Percentiles rank a stretch among this genome's conserved stretches.
These are phyloP conservation scores for Ceratorhiza oryzae-sativae DNA, from an alignment of 1,284 basidiomycete species.

Conservation along the genomic window DNA sequence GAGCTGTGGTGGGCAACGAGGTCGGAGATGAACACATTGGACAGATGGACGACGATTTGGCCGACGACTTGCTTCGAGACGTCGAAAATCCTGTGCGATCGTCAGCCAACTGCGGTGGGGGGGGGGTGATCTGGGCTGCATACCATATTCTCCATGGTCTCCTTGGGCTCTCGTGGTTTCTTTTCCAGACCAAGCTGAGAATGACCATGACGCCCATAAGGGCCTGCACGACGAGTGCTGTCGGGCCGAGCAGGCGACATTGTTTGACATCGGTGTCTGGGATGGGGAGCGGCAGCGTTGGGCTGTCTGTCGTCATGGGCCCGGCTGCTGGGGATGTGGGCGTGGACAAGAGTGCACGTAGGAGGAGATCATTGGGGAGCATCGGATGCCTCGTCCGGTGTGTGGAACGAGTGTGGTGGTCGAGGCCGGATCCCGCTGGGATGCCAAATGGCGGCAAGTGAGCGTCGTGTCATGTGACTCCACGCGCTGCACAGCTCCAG, in stretches of 20 bases:
- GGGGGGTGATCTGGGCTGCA: constrained; percentile 44
- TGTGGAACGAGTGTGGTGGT: neutral
- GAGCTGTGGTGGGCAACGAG: constrained; percentile 69
- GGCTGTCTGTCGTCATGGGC: neutral
- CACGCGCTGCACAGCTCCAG: constrained; percentile 7
- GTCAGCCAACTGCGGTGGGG: neutral
- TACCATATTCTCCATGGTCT: constrained; percentile 94
- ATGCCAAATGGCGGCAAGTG: constrained; percentile 1
- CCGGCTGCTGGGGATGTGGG: neutral
- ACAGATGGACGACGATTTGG: constrained; percentile 87
- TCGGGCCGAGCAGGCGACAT: constrained; percentile 56
- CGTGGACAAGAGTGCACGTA: constrained; percentile 7
- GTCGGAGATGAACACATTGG: constrained; percentile 84
- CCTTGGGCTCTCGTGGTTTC: constrained; percentile 84
- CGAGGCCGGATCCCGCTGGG: neutral
- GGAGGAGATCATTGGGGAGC: neutral
- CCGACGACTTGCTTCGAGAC: constrained; percentile 92
- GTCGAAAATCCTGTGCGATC: constrained; percentile 73
- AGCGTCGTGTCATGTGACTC: constrained; percentile 25
- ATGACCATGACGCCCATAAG: constrained; percentile 90
- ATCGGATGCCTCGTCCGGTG: constrained; percentile 8
- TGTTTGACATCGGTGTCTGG: constrained; percentile 60
- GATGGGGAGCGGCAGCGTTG: constrained; percentile 42
- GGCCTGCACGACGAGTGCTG: constrained; percentile 66
- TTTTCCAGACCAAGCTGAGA: constrained; percentile 84